A percentile compares a stretch with the other conserved stretches of the same genome.
phyloP scores from a whole-genome alignment of 768 basidiomycete species.

The Boletus tylopilopsis region DNA sequence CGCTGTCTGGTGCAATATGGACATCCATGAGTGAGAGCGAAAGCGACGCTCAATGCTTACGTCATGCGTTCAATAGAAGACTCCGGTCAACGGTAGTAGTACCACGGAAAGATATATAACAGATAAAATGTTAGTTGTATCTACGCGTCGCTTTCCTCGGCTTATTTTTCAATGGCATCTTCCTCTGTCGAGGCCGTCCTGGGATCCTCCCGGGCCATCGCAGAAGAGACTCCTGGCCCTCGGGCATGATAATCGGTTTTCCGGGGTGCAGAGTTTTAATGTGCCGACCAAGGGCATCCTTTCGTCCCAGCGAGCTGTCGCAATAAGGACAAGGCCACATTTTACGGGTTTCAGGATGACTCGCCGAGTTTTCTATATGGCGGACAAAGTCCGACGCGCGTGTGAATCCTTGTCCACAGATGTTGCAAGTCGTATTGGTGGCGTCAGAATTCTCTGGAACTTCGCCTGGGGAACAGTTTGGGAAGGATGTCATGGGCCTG shows the following conservation, averaged over 20 bases:
- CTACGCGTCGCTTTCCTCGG: constrained; percentile 5
- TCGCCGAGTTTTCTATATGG: constrained; percentile 19
- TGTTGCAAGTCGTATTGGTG: constrained; percentile 5
- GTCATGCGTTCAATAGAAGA: constrained; percentile 5
- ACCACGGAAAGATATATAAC: not conserved
- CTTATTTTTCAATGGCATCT: not conserved
- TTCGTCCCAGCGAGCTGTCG: constrained; percentile 19
- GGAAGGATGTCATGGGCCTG: not conserved
- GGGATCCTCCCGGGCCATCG: too few species aligned
- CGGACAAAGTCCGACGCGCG: constrained; percentile 21
- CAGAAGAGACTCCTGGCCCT: not conserved
- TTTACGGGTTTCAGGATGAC: constrained; percentile 23
- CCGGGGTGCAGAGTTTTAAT: constrained; percentile 18
- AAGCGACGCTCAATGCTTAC: constrained; percentile 5
- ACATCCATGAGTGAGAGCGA: constrained; percentile 12
- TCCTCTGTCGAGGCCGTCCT: constrained; percentile 13
- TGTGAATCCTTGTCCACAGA: constrained; percentile 18
- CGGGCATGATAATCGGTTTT: not conserved
- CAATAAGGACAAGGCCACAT: constrained; percentile 26
- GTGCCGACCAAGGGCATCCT: constrained; percentile 25
- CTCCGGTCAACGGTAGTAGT: too few species aligned
- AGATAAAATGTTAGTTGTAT: not conserved
- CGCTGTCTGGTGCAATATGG: constrained; percentile 1
- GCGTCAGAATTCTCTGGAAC: not conserved
- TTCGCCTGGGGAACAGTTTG: not conserved